phyloP scores from a whole-genome alignment of 495 filamentous ascomycete genomes.

The Neurospora sp. region DNA sequence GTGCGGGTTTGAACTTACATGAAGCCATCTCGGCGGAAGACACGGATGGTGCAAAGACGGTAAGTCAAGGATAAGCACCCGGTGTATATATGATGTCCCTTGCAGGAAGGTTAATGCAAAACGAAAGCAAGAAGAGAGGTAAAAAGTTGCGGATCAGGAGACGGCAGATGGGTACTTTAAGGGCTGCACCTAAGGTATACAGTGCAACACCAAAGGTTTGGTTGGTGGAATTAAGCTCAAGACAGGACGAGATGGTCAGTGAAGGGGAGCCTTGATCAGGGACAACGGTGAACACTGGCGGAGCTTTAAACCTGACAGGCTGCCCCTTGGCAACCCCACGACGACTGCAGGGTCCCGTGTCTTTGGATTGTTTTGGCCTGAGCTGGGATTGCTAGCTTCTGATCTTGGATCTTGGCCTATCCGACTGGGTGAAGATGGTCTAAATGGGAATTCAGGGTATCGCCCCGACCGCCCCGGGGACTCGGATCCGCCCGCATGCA shows the following conservation, averaged over 20 bases:
- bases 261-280: neutral
- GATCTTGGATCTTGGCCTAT: neutral
- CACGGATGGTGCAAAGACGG: neutral
- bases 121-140: neutral
- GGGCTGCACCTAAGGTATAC: neutral
- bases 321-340: neutral
- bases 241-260: neutral
- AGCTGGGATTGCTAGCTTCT: neutral
- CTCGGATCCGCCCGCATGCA: neutral
- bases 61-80: neutral
- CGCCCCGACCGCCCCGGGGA: neutral
- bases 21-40: conserved; percentile 2
- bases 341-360: neutral
- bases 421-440: neutral
- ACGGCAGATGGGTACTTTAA: neutral
- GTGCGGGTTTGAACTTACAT: conserved; percentile 2
- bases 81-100: neutral
- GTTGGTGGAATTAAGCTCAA: neutral
- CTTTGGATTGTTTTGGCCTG: neutral
- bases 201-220: neutral
- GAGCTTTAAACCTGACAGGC: neutral
- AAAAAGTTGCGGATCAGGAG: neutral
- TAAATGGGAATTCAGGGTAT: neutral
- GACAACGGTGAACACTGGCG: neutral
- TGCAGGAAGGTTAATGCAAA: neutral